Conservation (phyloP, 768 basidiomycete species). For the Phaeotremella fagi region DNA sequence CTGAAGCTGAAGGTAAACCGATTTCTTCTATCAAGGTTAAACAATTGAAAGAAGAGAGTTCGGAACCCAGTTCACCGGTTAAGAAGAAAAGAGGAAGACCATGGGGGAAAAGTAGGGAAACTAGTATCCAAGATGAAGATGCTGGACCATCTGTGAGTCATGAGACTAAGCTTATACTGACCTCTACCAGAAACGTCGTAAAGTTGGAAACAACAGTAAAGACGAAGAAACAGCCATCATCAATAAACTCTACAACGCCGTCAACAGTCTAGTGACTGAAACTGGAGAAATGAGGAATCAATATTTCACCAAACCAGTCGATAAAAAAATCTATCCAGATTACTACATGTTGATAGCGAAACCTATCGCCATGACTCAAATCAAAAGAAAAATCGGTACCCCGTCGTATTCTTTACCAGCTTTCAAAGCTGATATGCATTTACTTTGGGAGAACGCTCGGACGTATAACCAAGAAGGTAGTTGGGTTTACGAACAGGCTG, state of each 20-base stretch:
- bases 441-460: conserved; percentile 91
- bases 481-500: conserved; percentile 90
- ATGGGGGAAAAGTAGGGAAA: conserved; percentile 25
- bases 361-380: conserved; percentile 81
- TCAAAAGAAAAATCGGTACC: conserved; percentile 61
- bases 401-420: conserved; percentile 69
- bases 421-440: conserved; percentile 73
- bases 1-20: conserved; percentile 38
- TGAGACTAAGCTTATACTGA: conserved; percentile 2
- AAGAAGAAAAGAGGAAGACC: conserved; percentile 28
- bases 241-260: conserved; percentile 35
- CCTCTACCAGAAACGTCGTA: conserved; percentile 39
- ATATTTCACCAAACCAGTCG: conserved; percentile 46
- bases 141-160: conserved; percentile 18
- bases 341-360: conserved; percentile 83
- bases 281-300: conserved; percentile 38
- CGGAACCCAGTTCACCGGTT: background rate
- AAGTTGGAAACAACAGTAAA: conserved; percentile 11
- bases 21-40: conserved; percentile 70
- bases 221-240: conserved; percentile 28
- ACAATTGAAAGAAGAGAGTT: conserved; percentile 54
- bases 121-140: conserved; percentile 34
- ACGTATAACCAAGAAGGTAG: conserved; percentile 92
- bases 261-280: conserved; percentile 31
- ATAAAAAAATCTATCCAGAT: conserved; percentile 69